Evolutionary conservation across 2,329 filamentous ascomycete species (phyloP), one percentile per base, ranked within the genome.

Genomic region (Karstenula rhodostoma): DNA sequence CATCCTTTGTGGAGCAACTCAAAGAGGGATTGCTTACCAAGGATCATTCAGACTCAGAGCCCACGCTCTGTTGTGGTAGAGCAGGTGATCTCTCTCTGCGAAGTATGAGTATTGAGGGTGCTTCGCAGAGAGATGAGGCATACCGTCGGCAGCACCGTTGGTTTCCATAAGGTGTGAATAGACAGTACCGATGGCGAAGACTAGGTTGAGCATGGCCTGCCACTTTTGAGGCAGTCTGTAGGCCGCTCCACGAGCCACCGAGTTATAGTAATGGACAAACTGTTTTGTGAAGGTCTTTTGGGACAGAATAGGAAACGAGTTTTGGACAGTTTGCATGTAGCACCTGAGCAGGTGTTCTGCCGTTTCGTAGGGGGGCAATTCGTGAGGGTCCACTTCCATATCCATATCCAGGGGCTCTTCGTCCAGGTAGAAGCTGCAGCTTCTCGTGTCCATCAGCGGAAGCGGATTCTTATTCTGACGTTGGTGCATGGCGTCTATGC

Each of bases 151-250:
- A 23, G 55, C 63, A 67, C 67, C 69, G 1, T 71, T 61, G 4
- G 69, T 68, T 52, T 69, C 60, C 3, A 62, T 69, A 43, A 77
- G 67, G 59, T 75, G 68, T 15, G 72, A 72, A 58, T 76, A 75
- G 25, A 72, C 69, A 19, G 78, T 71, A 9, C 76, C 79, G 40
- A 81, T 77, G 19, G 79, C 79, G 57, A 81, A 79, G 2, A 80
- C 71, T 17, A 80, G 37, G 51, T 81, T 80, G 43, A 81, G 53
- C 19, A 77, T 76, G 6, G 73, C 72, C 25, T 73, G 70, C 78
- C 77, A 80, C 25, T 73, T 70, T 29, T 60, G 60, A 19, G 68
- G 56, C 12, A 66, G 32, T 23, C 56, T 46, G 37, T 61, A 37
- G 37, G 66, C 59, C 53, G 58, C 33, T 50, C 66, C 60, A 25